Base-by-base conservation (phyloP, 2,329 filamentous ascomycete genomes). In the Madurella mycetomatis region DNA sequence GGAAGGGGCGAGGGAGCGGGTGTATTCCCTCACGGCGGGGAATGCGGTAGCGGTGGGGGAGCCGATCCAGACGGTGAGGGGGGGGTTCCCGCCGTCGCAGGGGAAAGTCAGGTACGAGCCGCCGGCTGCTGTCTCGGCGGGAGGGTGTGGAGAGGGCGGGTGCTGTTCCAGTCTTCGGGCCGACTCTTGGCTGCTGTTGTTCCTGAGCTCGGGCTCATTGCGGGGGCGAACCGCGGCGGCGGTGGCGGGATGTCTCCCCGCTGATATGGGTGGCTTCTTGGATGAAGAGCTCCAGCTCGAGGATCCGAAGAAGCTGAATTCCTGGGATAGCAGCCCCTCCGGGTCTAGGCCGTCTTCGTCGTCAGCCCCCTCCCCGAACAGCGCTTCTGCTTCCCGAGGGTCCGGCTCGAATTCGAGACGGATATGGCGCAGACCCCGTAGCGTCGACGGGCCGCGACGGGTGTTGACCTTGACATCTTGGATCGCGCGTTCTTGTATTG, bases 361-460 rank as follows among this genome's bases (percentile, higher is more conserved):
- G 15, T 67, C 65, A 18, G 61, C 55, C 34, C 34, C 3, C 4
- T 67, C 67, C n/a, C 65, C 64, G 16, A 64, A 53, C 9, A 60
- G 62, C 19, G 73, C 71, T 2, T 73, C 70, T 11, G 73, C 71
- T 2, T 73, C 70, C 11, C 67, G 65, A 1, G 70, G 68, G 46
- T 77, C 76, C 0, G 71, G 66, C 25, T 77, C 74, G 56, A 85
- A 77, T 62, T 85, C 82, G 5, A 86, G 67, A 2, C 74, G 68
- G 15, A 86, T 63, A 54, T 76, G 73, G 51, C 76, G 72, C n/a
- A 86, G 68, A 11, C 82, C 83, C 2, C 65, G 62, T 5, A 85
- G 66, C 3, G 78, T 62, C 1, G 70, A 61, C 2, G 79, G 74
- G 0, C 70, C 70, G 4, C 74, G 73, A 2, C 67, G 67, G 40